Evolutionary conservation across 2,329 filamentous ascomycete genomes (phyloP).

Genomic region (Hypocreales sp.): DNA sequence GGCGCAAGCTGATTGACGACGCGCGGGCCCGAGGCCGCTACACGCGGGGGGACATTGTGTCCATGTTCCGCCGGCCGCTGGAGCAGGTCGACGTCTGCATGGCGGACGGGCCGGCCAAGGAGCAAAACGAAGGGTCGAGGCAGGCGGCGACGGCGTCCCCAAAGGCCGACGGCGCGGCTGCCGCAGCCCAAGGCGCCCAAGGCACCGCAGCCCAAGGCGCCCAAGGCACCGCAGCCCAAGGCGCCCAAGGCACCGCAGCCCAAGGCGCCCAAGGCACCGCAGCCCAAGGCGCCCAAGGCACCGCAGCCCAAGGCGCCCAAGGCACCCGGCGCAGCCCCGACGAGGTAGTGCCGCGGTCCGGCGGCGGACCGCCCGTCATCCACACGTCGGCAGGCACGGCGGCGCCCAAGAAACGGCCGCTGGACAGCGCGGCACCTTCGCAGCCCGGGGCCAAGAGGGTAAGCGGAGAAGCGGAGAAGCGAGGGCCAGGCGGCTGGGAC

Average conservation of each 20-base stretch:
- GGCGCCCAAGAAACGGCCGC: constrained; percentile 25
- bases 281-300: too few relatives aligned
- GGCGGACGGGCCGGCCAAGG: too few relatives aligned
- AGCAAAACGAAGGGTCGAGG: constrained; percentile 5
- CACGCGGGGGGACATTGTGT: constrained; percentile 47
- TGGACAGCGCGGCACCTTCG: constrained; percentile 19
- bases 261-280: too few relatives aligned
- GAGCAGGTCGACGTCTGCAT: too few relatives aligned
- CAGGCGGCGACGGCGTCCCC: constrained; percentile 5
- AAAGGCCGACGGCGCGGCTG: too few relatives aligned
- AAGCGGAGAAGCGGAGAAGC: constrained; percentile 9
- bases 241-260: too few relatives aligned
- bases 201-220: too few relatives aligned
- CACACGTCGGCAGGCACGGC: constrained; percentile 15
- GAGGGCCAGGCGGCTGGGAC: constrained; percentile 7
- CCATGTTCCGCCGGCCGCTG: constrained; percentile 29
- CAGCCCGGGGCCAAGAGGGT: constrained; percentile 24
- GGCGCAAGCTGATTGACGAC: constrained; percentile 75
- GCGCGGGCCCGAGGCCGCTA: constrained; percentile 61
- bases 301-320: not conserved
- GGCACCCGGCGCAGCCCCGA: constrained; percentile 2
- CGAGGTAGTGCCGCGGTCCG: constrained; percentile 9
- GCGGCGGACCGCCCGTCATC: constrained; percentile 20
- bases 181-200: too few relatives aligned
- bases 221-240: too few relatives aligned